These are phyloP conservation scores for Mollisiaceae sp. DNA, from an alignment of 2,329 filamentous ascomycete species.

Conservation along the genomic window DNA sequence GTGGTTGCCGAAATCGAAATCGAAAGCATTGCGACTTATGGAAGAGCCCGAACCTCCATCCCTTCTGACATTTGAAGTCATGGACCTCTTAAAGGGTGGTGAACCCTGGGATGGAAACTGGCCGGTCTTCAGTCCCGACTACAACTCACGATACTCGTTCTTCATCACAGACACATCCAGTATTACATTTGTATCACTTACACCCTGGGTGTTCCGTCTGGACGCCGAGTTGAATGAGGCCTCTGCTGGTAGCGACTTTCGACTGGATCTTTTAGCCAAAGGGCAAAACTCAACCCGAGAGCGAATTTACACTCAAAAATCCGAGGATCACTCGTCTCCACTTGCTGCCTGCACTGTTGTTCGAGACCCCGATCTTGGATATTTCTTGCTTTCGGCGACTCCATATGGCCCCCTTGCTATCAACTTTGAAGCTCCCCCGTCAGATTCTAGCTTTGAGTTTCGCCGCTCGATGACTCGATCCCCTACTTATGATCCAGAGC, in stretches of 20 bases:
- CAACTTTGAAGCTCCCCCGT: conserved; percentile 57
- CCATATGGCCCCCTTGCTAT: conserved; percentile 62
- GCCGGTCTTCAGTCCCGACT: conserved; percentile 67
- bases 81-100: conserved; percentile 61
- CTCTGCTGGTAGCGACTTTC: conserved; percentile 64
- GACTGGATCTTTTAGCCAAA: conserved; percentile 63
- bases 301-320: conserved; percentile 59
- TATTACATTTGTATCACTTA: conserved; percentile 64
- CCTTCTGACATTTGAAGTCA: conserved; percentile 65
- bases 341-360: conserved; percentile 60
- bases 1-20: conserved; percentile 64
- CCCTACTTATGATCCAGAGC: conserved; percentile 49
- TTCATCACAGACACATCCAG: conserved; percentile 66
- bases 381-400: conserved; percentile 65
- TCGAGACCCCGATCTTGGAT: conserved; percentile 66
- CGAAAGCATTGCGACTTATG: conserved; percentile 48
- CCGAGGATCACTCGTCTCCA: conserved; percentile 50
- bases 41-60: conserved; percentile 50
- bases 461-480: conserved; percentile 49
- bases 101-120: conserved; percentile 63
- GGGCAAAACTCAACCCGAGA: conserved; percentile 62
- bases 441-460: conserved; percentile 57
- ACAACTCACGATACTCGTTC: conserved; percentile 66
- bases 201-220: conserved; percentile 67
- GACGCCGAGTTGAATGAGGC: conserved; percentile 65